phyloP scores from a whole-genome alignment of 345 rosid species.

The Pseudoturritis turrita region DNA sequence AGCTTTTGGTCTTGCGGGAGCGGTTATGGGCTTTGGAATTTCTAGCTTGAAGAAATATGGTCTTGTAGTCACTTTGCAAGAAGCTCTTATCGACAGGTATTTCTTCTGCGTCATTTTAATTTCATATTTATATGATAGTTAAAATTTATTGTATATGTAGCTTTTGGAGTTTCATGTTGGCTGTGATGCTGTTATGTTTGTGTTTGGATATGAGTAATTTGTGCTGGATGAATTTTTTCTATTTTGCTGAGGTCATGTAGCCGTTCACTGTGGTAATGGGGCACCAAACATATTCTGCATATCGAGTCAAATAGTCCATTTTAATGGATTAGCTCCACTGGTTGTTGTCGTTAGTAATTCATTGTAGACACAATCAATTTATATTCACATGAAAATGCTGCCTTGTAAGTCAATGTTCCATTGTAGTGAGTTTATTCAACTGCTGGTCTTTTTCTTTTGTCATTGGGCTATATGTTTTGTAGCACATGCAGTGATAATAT shows the following conservation, averaged over 20 bases:
- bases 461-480: neutral
- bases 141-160: neutral
- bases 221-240: neutral
- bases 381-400: neutral
- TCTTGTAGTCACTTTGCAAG: slow-evolving; percentile 54
- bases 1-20: slow-evolving; percentile 98
- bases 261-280: neutral
- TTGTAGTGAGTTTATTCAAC: neutral
- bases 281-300: neutral
- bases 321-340: neutral
- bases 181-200: neutral
- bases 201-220: neutral
- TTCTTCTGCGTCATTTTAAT: neutral
- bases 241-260: neutral
- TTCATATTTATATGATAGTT: neutral
- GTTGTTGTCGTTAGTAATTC: neutral
- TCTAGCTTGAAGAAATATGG: slow-evolving; percentile 81
- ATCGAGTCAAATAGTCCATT: neutral
- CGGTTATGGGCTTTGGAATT: slow-evolving; percentile 87
- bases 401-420: neutral
- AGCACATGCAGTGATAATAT: neutral
- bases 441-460: neutral
- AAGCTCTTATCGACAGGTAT: slow-evolving; percentile 78
- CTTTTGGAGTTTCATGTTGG: neutral
- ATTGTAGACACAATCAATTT: neutral